Evolutionary conservation across 768 basidiomycete species (phyloP).

Genomic region (Boletus sensibilis): DNA sequence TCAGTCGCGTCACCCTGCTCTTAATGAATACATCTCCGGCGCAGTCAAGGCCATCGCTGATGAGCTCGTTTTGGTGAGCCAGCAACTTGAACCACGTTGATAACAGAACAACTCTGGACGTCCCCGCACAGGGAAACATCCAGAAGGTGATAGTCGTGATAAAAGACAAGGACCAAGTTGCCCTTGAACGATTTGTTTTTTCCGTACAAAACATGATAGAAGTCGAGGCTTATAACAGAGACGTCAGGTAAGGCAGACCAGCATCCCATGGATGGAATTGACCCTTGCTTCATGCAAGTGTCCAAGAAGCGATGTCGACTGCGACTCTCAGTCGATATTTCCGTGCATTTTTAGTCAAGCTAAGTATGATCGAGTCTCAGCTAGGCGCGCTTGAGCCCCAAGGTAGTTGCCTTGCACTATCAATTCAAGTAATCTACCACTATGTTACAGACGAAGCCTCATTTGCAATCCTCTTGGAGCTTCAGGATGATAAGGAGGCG

Average conservation of each 20-base stretch:
- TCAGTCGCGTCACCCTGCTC: slow-evolving; percentile 87
- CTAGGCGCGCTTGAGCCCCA: slow-evolving; percentile 57
- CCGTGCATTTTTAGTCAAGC: slow-evolving; percentile 78
- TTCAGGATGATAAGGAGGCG: slow-evolving; percentile 64
- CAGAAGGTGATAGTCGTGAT: slow-evolving; percentile 82
- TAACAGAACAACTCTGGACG: neutral
- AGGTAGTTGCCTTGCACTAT: slow-evolving; percentile 36
- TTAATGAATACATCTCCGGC: slow-evolving; percentile 89
- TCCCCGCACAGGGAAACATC: slow-evolving; percentile 59
- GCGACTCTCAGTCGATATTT: slow-evolving; percentile 70
- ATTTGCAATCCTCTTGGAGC: slow-evolving; percentile 81
- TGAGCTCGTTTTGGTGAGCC: slow-evolving; percentile 63
- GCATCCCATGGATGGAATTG: neutral
- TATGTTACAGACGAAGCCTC: slow-evolving; percentile 60
- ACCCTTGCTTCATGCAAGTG: slow-evolving; percentile 40
- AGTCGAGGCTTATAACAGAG: slow-evolving; percentile 67
- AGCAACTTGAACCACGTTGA: neutral
- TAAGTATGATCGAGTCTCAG: slow-evolving; percentile 74
- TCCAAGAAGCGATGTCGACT: slow-evolving; percentile 67
- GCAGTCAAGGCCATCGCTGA: slow-evolving; percentile 79
- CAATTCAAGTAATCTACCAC: neutral
- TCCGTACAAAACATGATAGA: slow-evolving; percentile 80
- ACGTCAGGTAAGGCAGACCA: slow-evolving; percentile 50
- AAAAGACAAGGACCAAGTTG: slow-evolving; percentile 73
- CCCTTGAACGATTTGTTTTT: slow-evolving; percentile 90